Base-by-base conservation (phyloP, 257 asterid genomes). In the Solanum etuberosum region DNA sequence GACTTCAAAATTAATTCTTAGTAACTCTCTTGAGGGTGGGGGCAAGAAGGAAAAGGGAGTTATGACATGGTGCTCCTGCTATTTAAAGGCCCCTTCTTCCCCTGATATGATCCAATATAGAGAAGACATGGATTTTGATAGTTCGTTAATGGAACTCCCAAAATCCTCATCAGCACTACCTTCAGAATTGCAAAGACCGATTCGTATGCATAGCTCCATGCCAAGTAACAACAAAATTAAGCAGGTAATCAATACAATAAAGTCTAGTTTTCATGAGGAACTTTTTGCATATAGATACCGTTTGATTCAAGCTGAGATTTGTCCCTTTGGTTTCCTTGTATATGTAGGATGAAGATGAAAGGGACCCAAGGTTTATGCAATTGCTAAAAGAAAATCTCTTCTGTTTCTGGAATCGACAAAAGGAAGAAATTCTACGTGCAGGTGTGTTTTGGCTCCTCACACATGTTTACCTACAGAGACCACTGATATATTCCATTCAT, bases 351-450 rank as follows among this genome's bases (percentile, higher is more conserved):
- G 80, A 76, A 70, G 88, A 87, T 12, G 83, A 11, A 8, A 51
- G 59, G 48, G 38, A 61, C 42, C 71, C 61, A 68, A 74, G 65
- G 83, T 84, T 87, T 46, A 48, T 10, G 88, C 83, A 61, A 57
- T 86, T 74, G 61, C 61, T 86, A 88, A 85, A 29, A 74, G 84
- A 82, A 86, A 89, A 78, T 51, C 86, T 90, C 89, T 72, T 32
- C 70, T 32, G 9, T 1, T 92, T 92, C 82, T 91, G 93, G 92
- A 88, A 83, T 21, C 88, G 85, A 54, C 87, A 87, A n/a, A 21
- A 68, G 42, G 27, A 68, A 2, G 92, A 91, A 86, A 89, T 90
- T 77, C 46, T 34, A 12, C 74, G 81, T 71, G 37, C 89, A 72
- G 87, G 71, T 65, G 83, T 59, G 87, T 65, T 65, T 68, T 29